Conservation (phyloP, 108 stramenopile species). For the Cyclotella cryptica region DNA sequence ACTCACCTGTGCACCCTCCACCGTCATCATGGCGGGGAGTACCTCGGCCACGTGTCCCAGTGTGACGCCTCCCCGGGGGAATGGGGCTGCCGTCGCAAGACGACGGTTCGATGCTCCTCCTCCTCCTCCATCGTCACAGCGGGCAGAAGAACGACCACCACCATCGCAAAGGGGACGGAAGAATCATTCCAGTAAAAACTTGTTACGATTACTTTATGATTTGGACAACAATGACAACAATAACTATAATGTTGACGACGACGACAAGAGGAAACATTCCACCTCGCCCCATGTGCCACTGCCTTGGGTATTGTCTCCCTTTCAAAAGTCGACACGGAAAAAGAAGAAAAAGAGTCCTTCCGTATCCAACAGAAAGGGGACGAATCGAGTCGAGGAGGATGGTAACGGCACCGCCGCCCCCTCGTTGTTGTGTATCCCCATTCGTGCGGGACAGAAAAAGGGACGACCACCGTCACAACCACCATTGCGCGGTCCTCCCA, state of each 20-base stretch:
- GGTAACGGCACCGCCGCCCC: background rate
- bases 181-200: background rate
- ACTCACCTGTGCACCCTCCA: background rate
- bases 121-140: background rate
- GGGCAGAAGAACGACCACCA: background rate
- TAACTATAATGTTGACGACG: background rate
- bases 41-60: constrained; percentile 2
- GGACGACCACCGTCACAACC: background rate
- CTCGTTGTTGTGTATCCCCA: background rate
- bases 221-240: background rate
- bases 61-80: background rate
- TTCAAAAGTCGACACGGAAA: background rate
- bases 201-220: background rate
- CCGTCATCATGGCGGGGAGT: background rate
- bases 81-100: no score
- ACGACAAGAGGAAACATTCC: background rate
- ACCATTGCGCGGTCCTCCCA: background rate
- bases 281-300: background rate
- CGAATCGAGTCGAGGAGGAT: background rate
- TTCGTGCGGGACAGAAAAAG: background rate
- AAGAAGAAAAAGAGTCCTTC: background rate
- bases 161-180: background rate
- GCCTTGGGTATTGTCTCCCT: constrained; percentile 8
- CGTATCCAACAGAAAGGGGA: no score
- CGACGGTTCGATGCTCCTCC: background rate